Conservation (phyloP, 371 early-diverging fungal species). For the Lichtheimia corymbifera region DNA sequence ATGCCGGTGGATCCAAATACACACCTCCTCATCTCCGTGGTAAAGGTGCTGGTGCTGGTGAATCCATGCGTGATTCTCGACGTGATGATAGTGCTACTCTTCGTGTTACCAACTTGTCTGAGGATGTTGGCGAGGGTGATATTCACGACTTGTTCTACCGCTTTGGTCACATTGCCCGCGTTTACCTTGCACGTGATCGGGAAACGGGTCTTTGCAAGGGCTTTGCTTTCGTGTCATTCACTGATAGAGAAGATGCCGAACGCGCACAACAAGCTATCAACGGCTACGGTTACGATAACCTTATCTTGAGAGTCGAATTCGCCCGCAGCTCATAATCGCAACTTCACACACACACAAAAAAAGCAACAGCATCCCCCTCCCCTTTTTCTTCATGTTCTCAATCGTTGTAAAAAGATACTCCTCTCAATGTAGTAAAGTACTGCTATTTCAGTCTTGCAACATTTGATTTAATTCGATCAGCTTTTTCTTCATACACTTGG, state of each 20-base stretch:
- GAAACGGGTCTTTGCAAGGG: constrained; percentile 90
- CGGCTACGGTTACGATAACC: constrained; percentile 92
- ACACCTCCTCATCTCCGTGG: constrained; percentile 85
- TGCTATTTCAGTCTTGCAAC: too few species aligned
- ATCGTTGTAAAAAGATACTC: too few species aligned
- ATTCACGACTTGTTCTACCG: constrained; percentile 86
- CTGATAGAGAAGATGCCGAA: constrained; percentile 79
- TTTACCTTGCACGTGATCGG: constrained; percentile 86
- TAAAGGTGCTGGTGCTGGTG: constrained; percentile 56
- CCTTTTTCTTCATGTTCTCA: too few species aligned
- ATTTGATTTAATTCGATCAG: too few species aligned
- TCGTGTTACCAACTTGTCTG: constrained; percentile 95
- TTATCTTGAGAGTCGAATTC: constrained; percentile 91
- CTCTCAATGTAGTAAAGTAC: too few species aligned
- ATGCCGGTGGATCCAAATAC: constrained; percentile 67
- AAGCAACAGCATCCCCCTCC: background rate
- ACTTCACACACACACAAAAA: background rate
- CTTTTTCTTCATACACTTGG: too few species aligned
- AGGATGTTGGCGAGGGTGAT: constrained; percentile 88
- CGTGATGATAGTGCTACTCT: constrained; percentile 87
- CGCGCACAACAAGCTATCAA: constrained; percentile 83
- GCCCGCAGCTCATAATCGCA: constrained; percentile 42
- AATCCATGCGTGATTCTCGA: constrained; percentile 56
- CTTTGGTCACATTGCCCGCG: constrained; percentile 80
- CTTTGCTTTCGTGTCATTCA: constrained; percentile 93